These are phyloP conservation scores for Cryphonectria radicalis DNA, from an alignment of 2,329 filamentous ascomycete species.

Conservation along the genomic window DNA sequence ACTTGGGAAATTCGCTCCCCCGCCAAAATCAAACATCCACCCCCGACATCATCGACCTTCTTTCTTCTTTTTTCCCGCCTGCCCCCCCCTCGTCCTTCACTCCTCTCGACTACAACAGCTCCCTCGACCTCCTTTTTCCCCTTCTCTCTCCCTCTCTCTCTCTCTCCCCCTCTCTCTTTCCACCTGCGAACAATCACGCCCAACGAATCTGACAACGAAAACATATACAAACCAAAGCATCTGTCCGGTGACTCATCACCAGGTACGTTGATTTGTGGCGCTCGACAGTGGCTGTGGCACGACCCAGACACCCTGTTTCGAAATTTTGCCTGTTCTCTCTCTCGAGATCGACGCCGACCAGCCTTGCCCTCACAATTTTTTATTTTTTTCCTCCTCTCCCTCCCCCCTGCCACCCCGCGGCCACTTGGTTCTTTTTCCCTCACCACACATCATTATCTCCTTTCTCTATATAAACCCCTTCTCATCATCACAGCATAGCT, in stretches of 20 bases:
- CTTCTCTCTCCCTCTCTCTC: not conserved
- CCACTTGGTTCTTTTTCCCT: not conserved
- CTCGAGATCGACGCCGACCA: not conserved
- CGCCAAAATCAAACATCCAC: slow-evolving; percentile 10
- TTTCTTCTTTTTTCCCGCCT: not conserved
- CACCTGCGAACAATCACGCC: not conserved
- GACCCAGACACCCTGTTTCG: not conserved
- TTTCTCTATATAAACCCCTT: not conserved
- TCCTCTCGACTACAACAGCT: not conserved
- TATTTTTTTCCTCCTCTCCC: too few relatives aligned
- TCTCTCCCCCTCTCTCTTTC: not conserved
- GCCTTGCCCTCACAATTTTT: not conserved
- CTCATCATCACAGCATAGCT: not conserved
- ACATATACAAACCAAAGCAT: not conserved
- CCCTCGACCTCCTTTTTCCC: not conserved
- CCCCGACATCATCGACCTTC: slow-evolving; percentile 16
- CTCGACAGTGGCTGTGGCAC: not conserved
- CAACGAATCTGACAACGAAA: not conserved
- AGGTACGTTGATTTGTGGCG: slow-evolving; percentile 9
- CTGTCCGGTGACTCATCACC: slow-evolving; percentile 17
- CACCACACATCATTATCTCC: not conserved
- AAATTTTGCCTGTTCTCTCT: not conserved
- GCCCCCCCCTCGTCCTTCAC: not conserved
- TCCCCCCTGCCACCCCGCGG: not conserved
- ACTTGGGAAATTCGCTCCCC: slow-evolving; percentile 11